A percentile compares a stretch with the other conserved stretches of the same genome.
phyloP scores from a whole-genome alignment of 1,284 basidiomycete genomes.

The Rhodofomes roseus region DNA sequence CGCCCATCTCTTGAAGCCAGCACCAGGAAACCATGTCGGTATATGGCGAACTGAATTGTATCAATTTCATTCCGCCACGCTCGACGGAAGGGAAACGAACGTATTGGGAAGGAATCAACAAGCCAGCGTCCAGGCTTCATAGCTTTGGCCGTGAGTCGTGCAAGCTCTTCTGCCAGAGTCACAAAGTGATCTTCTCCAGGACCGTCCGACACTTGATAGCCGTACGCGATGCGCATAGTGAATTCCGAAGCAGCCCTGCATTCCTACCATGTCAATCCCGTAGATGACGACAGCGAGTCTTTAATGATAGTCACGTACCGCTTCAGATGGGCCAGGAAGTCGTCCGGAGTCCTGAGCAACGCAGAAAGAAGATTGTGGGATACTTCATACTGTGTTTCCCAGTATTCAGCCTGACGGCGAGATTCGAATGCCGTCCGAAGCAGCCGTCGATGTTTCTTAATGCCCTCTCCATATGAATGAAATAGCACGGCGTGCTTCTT shows the following conservation, averaged over 20 bases:
- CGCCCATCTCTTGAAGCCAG: constrained; percentile 8
- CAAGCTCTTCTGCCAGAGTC: constrained; percentile 10
- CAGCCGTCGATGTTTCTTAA: background rate
- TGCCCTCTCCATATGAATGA: background rate
- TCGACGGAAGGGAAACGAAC: background rate
- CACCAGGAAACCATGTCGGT: constrained; percentile 7
- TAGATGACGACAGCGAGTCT: no score
- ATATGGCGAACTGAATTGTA: background rate
- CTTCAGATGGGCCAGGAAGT: constrained; percentile 2
- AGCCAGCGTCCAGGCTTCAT: constrained; percentile 12
- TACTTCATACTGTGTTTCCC: background rate
- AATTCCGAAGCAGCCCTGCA: background rate
- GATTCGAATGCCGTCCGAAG: background rate
- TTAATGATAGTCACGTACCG: no score
- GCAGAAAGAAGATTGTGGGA: background rate
- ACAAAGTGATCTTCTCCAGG: constrained; percentile 7
- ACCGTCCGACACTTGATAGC: constrained; percentile 3
- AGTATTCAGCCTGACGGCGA: background rate
- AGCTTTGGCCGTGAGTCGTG: constrained; percentile 7
- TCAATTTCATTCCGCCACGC: no score
- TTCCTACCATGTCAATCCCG: no score
- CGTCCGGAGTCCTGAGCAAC: background rate
- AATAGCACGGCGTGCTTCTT: constrained; percentile 1
- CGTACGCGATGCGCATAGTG: constrained; percentile 12
- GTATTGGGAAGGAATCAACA: constrained; percentile 12